These are phyloP conservation scores for Fonsecaea multimorphosa DNA, from an alignment of 2,329 filamentous ascomycete genomes.

Conservation along the genomic window DNA sequence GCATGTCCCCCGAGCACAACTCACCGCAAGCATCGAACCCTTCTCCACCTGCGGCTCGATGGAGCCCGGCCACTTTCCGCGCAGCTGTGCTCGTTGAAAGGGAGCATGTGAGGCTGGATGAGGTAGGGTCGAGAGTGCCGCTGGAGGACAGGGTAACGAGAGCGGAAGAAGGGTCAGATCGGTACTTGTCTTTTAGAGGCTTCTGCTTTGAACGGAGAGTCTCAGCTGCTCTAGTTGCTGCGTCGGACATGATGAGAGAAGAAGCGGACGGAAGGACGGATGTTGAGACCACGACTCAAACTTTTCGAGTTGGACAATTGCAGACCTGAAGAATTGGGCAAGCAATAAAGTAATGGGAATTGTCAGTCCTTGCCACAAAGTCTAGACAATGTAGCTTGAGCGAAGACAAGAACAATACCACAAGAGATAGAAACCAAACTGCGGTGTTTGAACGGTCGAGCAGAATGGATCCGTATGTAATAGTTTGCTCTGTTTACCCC, in stretches of 20 bases:
- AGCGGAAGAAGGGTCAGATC: conserved; percentile 51
- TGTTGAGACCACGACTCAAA: neutral
- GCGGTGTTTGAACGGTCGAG: neutral
- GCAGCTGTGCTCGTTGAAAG: conserved; percentile 52
- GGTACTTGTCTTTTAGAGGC: conserved; percentile 56
- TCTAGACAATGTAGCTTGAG: neutral
- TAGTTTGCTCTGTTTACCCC: conserved; percentile 21
- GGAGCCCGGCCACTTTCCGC: conserved; percentile 54
- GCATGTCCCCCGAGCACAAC: conserved; percentile 58
- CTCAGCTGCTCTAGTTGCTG: conserved; percentile 32
- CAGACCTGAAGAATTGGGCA: neutral
- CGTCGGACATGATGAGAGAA: conserved; percentile 32
- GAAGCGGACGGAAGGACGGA: neutral
- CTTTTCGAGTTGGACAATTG: neutral
- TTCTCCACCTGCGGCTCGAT: conserved; percentile 56
- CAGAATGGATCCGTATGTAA: neutral
- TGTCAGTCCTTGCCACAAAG: neutral
- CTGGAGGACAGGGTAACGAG: conserved; percentile 54
- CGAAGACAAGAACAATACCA: neutral
- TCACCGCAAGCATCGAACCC: conserved; percentile 52
- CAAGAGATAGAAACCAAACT: neutral
- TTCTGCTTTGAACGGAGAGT: conserved; percentile 56
- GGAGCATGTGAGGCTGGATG: conserved; percentile 53
- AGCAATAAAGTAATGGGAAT: neutral
- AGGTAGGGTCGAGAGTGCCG: conserved; percentile 53